Conservation (phyloP, 2,329 filamentous ascomycete species). For the Epichloe aotearoae region DNA sequence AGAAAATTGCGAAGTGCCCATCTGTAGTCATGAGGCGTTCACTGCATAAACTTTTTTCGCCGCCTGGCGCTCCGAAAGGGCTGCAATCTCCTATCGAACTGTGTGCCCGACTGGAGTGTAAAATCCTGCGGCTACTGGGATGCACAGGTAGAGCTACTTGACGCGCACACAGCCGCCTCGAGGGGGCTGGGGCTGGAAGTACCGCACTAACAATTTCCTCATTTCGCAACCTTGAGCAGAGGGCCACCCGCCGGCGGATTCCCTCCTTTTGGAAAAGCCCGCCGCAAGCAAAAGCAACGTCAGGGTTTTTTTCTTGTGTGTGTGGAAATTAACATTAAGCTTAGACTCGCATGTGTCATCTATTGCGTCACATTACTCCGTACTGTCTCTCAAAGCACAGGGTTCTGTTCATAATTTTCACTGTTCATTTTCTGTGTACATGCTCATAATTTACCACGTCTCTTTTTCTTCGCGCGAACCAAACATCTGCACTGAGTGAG, state of each 20-base stretch:
- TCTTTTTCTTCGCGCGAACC: not conserved
- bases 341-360: not conserved
- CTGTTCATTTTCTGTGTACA: not conserved
- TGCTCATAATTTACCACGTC: not conserved
- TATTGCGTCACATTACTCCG: not conserved
- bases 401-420: not conserved
- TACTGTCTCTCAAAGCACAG: not conserved
- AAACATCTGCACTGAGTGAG: not conserved
- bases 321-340: not conserved
- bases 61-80: not conserved
- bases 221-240: constrained; percentile 6
- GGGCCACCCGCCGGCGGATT: not conserved
- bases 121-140: constrained; percentile 19
- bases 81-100: not conserved
- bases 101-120: constrained; percentile 6
- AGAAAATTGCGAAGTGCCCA: not conserved
- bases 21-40: no score
- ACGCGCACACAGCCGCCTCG: constrained; percentile 13
- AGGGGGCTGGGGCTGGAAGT: constrained; percentile 15
- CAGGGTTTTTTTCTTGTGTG: no score
- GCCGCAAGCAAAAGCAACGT: not conserved
- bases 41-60: not conserved
- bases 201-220: constrained; percentile 26
- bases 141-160: constrained; percentile 17
- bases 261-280: not conserved